Evolutionary conservation across 352 stramenopile species (phyloP).

Genomic region (Globisporangium nagaii): DNA sequence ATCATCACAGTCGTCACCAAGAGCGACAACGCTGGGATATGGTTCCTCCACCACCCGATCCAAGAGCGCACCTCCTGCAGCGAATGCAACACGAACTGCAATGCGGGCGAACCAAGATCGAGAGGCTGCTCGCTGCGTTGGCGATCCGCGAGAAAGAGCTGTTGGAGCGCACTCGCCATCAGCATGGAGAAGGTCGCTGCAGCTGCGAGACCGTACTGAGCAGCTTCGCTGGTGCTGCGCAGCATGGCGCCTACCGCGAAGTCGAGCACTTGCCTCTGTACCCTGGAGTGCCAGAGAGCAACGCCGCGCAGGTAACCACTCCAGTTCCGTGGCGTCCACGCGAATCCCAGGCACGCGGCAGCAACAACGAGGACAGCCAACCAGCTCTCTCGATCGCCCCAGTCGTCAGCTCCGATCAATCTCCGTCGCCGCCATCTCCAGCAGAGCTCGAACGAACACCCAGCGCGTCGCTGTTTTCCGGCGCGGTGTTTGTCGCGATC

Average conservation of each 20-base stretch:
- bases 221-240: no score
- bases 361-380: not conserved
- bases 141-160: not conserved
- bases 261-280: not conserved
- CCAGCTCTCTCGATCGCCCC: not conserved
- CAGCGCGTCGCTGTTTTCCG: constrained; percentile 5
- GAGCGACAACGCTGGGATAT: not conserved
- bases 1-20: not conserved
- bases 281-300: not conserved
- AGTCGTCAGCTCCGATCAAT: not conserved
- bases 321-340: not conserved
- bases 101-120: not conserved
- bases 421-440: not conserved
- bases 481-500: constrained; percentile 4
- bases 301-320: not conserved
- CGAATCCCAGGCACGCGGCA: not conserved
- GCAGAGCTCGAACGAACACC: not conserved
- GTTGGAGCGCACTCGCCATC: not conserved
- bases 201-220: not conserved
- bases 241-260: not conserved
- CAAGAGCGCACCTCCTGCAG: not conserved
- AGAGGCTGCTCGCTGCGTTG: not conserved
- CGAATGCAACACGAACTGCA: not conserved
- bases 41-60: not conserved
- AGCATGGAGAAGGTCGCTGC: no score